Base-by-base conservation (phyloP, 164 flowering plant species). In the grape (Vitis vinifera) region DNA sequence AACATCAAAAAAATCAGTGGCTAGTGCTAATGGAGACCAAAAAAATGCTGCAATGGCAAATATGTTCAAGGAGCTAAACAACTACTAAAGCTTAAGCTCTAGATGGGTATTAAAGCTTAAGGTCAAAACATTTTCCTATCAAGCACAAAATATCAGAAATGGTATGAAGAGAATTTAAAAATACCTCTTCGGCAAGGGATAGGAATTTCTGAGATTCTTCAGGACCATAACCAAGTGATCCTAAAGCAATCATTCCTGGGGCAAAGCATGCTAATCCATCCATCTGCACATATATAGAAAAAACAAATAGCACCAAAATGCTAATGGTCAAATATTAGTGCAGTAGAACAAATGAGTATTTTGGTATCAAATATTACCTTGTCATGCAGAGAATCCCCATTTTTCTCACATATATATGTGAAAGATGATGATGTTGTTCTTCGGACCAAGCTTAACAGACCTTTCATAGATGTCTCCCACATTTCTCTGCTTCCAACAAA, bases 261-360 rank as follows among this genome's bases (percentile, higher is more conserved):
- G 87, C 99, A 88, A 96, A 96, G 83, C 99, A 96, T 70, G 98
- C 99, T 74, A 96, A 76, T 83, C 93, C 99, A 88, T 96, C 99
- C 99, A 96, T 96, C 99, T 96, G 93, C 75, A 83, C 14, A 66
- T n/a, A 65, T 47, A 56, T 59, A 31, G 8, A 49, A 16, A 58
- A 67, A 57, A 48, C 64, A 2, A 19, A 65, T 67, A 66, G 51
- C 17, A 55, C 47, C 59, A 56, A 13, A 48, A 12, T 1, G 53
- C 3, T 51, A 62, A 14, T 60, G 11, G 8, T 6, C 61, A 47
- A 15, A 49, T 44, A 49, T 51, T 10, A 51, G n/a, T 53, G 29
- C 10, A 14, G 13, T 0, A 51, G 4, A 59, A 30, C 44, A 62
- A 37, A 9, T 5, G 10, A 15, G 4, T 8, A 51, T 9, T 5